Conservation (phyloP, 2,329 filamentous ascomycete species). For the Calonectria naviculata region DNA sequence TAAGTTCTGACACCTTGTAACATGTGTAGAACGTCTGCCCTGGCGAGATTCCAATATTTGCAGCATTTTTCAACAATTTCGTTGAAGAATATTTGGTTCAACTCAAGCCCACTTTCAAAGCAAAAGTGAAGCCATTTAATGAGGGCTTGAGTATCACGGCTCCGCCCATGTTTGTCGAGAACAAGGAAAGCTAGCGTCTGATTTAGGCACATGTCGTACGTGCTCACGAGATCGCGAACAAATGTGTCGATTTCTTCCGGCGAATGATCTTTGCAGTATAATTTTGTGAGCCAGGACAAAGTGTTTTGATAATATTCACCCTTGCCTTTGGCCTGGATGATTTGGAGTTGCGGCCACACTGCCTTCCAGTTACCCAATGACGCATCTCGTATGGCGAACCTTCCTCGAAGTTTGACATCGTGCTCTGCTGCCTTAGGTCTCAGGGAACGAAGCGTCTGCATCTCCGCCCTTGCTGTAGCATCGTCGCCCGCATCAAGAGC, state of each 20-base stretch:
- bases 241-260: constrained; percentile 42
- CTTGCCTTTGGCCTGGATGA: constrained; percentile 32
- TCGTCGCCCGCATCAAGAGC: constrained; percentile 43
- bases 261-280: constrained; percentile 40
- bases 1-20: constrained; percentile 42
- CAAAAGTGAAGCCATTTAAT: constrained; percentile 48
- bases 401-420: constrained; percentile 43
- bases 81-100: constrained; percentile 44
- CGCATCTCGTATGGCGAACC: constrained; percentile 42
- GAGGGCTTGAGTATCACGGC: constrained; percentile 41
- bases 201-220: constrained; percentile 41
- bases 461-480: constrained; percentile 38
- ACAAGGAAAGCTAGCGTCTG: constrained; percentile 44
- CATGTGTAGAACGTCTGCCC: constrained; percentile 35
- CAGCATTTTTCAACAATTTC: constrained; percentile 43
- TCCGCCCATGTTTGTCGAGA: constrained; percentile 44
- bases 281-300: constrained; percentile 48
- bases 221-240: constrained; percentile 40
- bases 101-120: constrained; percentile 38
- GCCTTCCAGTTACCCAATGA: constrained; percentile 41
- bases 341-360: constrained; percentile 34
- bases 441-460: constrained; percentile 34
- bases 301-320: constrained; percentile 39
- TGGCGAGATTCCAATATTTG: constrained; percentile 46
- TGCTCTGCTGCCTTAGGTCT: constrained; percentile 25